Percentiles rank a stretch among this genome's conserved stretches.
Conservation (phyloP, 1,139 yeast genomes). For the Candida tetrigidarum region DNA sequence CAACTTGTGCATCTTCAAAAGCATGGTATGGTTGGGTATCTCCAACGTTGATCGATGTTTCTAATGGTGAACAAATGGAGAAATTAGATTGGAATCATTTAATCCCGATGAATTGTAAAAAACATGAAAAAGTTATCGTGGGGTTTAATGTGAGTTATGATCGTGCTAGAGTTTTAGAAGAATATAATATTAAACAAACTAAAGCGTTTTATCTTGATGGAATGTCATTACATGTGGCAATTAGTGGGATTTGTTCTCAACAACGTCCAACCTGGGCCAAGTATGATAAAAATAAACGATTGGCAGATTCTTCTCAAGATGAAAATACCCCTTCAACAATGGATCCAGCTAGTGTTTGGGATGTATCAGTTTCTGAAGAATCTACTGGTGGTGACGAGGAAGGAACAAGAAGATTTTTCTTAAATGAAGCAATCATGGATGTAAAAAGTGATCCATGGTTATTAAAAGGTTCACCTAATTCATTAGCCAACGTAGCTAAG, state of each 20-base stretch:
- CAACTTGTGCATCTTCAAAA: constrained; percentile 73
- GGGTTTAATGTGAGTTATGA: constrained; percentile 96
- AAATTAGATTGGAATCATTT: constrained; percentile 59
- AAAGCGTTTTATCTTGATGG: constrained; percentile 87
- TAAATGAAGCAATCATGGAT: constrained; percentile 22
- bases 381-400: constrained; percentile 11
- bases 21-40: constrained; percentile 99
- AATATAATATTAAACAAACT: constrained; percentile 68
- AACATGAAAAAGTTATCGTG: constrained; percentile 60
- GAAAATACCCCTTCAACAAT: constrained; percentile 16
- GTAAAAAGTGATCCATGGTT: constrained; percentile 75
- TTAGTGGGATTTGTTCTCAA: constrained; percentile 90
- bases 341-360: neutral
- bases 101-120: constrained; percentile 67
- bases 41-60: constrained; percentile 64
- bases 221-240: constrained; percentile 91
- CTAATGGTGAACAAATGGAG: constrained; percentile 31
- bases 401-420: constrained; percentile 13
- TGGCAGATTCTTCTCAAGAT: constrained; percentile 31
- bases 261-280: constrained; percentile 84
- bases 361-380: neutral
- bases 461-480: constrained; percentile 73
- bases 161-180: constrained; percentile 83
- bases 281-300: constrained; percentile 44
- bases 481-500: constrained; percentile 78